Conservation (phyloP, 176 grass and related monocot species). For the Avena sativa region DNA sequence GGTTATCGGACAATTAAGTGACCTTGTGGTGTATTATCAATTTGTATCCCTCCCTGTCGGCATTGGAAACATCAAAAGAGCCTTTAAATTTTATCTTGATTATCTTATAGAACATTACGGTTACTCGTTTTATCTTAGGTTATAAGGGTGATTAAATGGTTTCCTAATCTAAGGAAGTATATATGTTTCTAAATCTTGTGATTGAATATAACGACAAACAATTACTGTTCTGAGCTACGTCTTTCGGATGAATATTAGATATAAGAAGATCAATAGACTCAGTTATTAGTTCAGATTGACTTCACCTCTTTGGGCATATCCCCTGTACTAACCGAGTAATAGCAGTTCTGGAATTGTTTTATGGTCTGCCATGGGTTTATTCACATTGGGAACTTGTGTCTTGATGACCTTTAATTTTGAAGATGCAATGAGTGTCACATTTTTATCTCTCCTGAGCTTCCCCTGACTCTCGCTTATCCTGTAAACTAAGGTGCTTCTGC, state of each 20-base stretch:
- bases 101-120: neutral
- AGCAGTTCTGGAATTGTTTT: neutral
- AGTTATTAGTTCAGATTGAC: neutral
- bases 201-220: neutral
- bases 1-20: neutral
- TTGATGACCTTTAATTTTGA: neutral
- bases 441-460: slow-evolving; percentile 4
- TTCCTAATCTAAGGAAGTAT: slow-evolving; percentile 4
- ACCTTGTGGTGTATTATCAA: neutral
- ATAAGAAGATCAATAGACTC: neutral
- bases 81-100: neutral
- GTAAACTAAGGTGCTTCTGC: slow-evolving; percentile 51
- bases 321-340: neutral
- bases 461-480: slow-evolving; percentile 7
- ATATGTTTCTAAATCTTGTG: neutral
- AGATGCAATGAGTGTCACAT: neutral
- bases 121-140: slow-evolving; percentile 12
- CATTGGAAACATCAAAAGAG: neutral
- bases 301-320: neutral
- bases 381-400: neutral
- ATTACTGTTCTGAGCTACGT: neutral
- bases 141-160: slow-evolving; percentile 10
- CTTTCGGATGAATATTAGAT: neutral
- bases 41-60: neutral
- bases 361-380: neutral